Percentiles rank a stretch among this genome's conserved stretches.
Conservation (phyloP, 83 land plant species). For the Thuja plicata region DNA sequence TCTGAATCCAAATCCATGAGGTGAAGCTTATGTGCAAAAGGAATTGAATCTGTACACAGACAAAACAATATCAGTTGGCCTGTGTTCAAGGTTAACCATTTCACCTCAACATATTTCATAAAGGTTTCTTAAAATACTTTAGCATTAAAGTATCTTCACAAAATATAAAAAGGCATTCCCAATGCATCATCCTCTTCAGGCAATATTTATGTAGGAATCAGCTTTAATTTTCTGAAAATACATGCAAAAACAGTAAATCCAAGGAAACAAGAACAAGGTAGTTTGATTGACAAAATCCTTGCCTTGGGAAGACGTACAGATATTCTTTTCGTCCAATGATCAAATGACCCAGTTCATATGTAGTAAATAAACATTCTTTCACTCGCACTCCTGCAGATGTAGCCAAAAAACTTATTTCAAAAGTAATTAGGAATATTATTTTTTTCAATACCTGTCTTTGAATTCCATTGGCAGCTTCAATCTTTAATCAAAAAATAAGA, state of each 20-base stretch:
- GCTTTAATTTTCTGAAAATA: background rate
- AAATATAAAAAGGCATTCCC: background rate
- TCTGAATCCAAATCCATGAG: slow-evolving; percentile 8
- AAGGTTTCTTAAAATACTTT: background rate
- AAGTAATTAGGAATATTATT: background rate
- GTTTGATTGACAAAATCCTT: background rate
- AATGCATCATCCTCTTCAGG: background rate
- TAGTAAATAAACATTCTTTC: slow-evolving; percentile 1
- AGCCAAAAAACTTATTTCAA: background rate
- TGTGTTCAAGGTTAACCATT: background rate
- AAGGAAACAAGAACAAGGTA: background rate
- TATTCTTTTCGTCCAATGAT: background rate
- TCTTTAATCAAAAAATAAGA: background rate
- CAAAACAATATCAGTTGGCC: background rate
- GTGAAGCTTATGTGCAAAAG: background rate
- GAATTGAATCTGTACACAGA: slow-evolving; percentile 8
- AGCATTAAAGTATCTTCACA: background rate
- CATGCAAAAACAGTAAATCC: background rate
- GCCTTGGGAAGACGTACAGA: background rate
- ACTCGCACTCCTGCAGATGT: background rate
- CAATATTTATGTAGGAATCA: background rate
- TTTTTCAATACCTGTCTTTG: background rate
- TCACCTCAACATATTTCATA: background rate
- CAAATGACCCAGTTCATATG: background rate
- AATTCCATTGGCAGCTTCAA: background rate